Base-by-base conservation (phyloP, 108 stramenopile species). In the Discostella pseudostelligera region DNA sequence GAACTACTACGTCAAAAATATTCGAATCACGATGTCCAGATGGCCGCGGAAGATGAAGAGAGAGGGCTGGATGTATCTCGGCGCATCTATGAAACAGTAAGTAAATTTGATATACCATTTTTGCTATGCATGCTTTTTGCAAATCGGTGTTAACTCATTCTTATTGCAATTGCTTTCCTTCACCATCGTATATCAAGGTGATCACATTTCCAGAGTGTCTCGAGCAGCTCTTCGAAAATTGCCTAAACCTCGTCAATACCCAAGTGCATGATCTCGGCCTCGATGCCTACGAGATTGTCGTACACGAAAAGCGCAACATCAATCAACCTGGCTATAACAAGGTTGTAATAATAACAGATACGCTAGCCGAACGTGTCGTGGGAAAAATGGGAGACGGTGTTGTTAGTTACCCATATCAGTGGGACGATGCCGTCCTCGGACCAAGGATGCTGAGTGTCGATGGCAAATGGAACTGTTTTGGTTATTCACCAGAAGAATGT, bases 131-230 rank as follows among this genome's bases (percentile, higher is more conserved):
- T 3, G 8, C 48, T 21, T 45, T 8, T 50, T 45, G n/a, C n/a
- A n/a, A n/a, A n/a, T n/a, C n/a, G n/a, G n/a, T n/a, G n/a, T n/a
- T n/a, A n/a, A n/a, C n/a, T 43, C 25, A 26, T 60, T 42, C 24
- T 39, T 19, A 43, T 42, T 44, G 13, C 43, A n/a, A 2, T 39
- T 42, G 19, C 43, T 26, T 48, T 37, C 28, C 8, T 5, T 67
- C 55, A 10, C 13, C 14, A 36, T 16, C 56, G 6, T 2, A 26
- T 14, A 39, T 39, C 14, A 25, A 72, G 72, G 32, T 26, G 16
- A 61, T 74, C 39, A 48, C 72, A 16, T 74, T 74, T 44, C 72
- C 72, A 16, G 72, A 74, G 13, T 74, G 72, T 42, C 9, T 65
- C 1, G 64, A 64, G 17, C 39, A 47, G 17, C 7, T 61, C 28